These are phyloP conservation scores for Didymella lethalis DNA, from an alignment of 2,329 filamentous ascomycete genomes.

Conservation along the genomic window DNA sequence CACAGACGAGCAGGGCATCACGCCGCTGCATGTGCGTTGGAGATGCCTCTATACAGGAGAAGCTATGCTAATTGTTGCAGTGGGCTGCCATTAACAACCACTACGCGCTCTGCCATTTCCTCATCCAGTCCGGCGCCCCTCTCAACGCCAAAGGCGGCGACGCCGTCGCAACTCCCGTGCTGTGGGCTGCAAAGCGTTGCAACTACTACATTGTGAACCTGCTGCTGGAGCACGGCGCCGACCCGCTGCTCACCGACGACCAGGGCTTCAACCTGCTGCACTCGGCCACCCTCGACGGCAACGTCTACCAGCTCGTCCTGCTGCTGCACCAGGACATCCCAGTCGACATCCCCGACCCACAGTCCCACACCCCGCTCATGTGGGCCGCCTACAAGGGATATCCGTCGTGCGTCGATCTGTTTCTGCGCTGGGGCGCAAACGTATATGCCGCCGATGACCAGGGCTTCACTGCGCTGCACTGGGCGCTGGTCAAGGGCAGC, in stretches of 20 bases:
- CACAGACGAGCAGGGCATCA: constrained; percentile 91
- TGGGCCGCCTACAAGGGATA: constrained; percentile 99
- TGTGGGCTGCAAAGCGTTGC: constrained; percentile 96
- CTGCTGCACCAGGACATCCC: constrained; percentile 95
- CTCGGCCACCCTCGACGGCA: constrained; percentile 96
- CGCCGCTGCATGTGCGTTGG: constrained; percentile 82
- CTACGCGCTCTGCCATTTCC: constrained; percentile 94
- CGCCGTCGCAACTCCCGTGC: constrained; percentile 88
- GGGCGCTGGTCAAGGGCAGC: constrained; percentile 94
- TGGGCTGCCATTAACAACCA: constrained; percentile 99
- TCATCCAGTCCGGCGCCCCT: constrained; percentile 84
- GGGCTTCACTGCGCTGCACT: constrained; percentile 93
- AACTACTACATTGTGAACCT: constrained; percentile 97
- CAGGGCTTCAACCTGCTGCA: constrained; percentile 99
- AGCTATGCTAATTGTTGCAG: constrained; percentile 57
- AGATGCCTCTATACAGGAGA: not conserved
- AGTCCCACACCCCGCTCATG: constrained; percentile 95
- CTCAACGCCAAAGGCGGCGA: constrained; percentile 96
- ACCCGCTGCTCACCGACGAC: constrained; percentile 88
- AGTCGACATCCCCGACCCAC: constrained; percentile 87
- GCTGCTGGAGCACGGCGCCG: constrained; percentile 87
- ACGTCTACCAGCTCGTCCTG: constrained; percentile 86
- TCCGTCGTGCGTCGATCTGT: constrained; percentile 88
- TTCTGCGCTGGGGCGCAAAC: constrained; percentile 93
- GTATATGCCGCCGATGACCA: constrained; percentile 90